Evolutionary conservation across 2,329 filamentous ascomycete species (phyloP), one percentile per base, ranked within the genome.

Genomic region (Dryadomyces quercus-mongolicae): DNA sequence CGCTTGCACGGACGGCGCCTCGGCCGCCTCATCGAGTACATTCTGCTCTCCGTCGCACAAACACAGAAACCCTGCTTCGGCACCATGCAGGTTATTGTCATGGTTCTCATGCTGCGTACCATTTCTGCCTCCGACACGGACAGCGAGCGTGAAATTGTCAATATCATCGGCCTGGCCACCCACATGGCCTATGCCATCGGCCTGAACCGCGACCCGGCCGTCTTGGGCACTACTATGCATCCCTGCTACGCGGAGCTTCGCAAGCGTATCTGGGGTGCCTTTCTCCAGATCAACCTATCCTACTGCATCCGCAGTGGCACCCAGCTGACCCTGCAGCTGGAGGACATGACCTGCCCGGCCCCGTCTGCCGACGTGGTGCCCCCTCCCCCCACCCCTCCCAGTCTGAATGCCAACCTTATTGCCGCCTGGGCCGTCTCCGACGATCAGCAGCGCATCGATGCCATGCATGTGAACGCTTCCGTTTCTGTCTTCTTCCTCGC

Each of bases 291-390:
- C 3, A 55, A 58, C 43, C 43, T 63, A 3, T 55, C 60, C 1
- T 62, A 59, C 38, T 58, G 56, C 38, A 53, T 60, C 16, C 57
- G 59, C 16, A 61, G 54, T 15, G 61, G 62, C 12, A 57, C 60
- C 1, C 58, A 59, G 34, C 50, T 60, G 2, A 51, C 22, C 2
- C 8, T 62, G 0, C 55, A 56, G 8, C 49, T 62, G 1, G 59
- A 62, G 3, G 61, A 62, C 20, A 52, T 49, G 16, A 61, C 62
- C 48, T 62, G 61, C 22, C 56, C 56, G 12, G 43, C 55, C 20
- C 56, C 56, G 1, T 36, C 38, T 12, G 38, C 42, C 42, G 18
- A 12, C 3, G 12, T 16, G 3, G 42, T n/a, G 5, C 42, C 18
- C 15, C 18, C 20, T 10, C 18, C 42, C 3, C 12, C 12, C 16